Base-by-base conservation (phyloP, 306 rosid genomes). In the Vigna mungo region DNA sequence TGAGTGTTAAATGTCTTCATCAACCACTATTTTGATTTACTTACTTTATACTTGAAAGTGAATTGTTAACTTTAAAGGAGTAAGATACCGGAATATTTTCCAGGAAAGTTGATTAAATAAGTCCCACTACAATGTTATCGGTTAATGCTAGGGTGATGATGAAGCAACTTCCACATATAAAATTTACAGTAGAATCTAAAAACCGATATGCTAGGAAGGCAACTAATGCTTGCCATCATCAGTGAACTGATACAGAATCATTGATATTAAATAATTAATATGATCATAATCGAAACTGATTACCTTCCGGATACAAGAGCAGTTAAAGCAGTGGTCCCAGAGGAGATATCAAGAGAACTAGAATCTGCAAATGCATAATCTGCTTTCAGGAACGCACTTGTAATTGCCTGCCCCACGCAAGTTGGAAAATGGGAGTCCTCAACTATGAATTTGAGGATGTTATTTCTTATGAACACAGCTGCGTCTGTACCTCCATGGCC, bases 401-500 rank as follows among this genome's bases (percentile, higher is more conserved):
- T 81, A 71, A 92, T 84, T 70, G 97, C 93, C 62, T 84, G 83
- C 86, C 87, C 85, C 74, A 83, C 70, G 44, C 85, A 83, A 21
- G 84, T 69, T 78, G 97, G 90, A 55, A 88, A 92, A 46, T 89
- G 82, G 41, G 88, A 86, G 78, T 92, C 96, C 81, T 88, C 97
- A 55, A 86, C 79, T 32, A 88, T 88, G 79, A 88, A 90, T 67
- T 78, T 88, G 52, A 92, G 93, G 78, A 92, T 88, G 85, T 90
- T 87, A 64, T 78, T 81, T 87, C 92, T 87, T 54, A 88, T 84
- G 81, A 90, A 92, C 39, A 81, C 77, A 27, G 96, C 93, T 5
- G 97, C 97, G 18, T 92, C 93, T 44, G 80, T 83, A 64, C 97
- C 97, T 69, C 97, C 96, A 68, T 92, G 97, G 59, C 96, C 97